Conservation (phyloP, 2,329 filamentous ascomycete species). For the Fusarium sp. region DNA sequence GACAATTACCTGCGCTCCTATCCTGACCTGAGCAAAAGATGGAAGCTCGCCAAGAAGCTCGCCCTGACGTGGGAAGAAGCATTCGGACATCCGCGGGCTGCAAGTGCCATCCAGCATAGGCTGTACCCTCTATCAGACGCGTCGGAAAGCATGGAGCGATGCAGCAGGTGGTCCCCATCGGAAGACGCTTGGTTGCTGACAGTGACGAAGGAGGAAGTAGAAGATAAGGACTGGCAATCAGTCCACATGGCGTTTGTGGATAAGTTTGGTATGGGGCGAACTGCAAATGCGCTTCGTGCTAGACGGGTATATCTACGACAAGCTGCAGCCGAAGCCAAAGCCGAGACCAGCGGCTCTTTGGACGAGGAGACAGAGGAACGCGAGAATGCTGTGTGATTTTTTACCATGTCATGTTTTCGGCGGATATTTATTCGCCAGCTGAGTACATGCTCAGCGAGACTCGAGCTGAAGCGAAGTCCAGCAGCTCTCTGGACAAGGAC, state of each 20-base stretch:
- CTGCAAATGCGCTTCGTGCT: too few species aligned
- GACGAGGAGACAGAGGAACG: not conserved
- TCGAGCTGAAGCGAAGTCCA: too few species aligned
- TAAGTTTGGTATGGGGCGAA: too few species aligned
- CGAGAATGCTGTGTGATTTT: not conserved
- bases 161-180: not conserved
- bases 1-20: constrained; percentile 2
- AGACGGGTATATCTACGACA: too few species aligned
- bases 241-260: too few species aligned
- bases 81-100: not conserved
- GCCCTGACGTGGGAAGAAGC: not conserved
- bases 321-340: too few species aligned
- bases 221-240: too few species aligned
- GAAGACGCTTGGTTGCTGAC: not conserved
- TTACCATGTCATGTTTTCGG: not conserved
- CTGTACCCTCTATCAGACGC: not conserved
- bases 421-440: too few species aligned
- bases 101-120: not conserved
- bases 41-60: not conserved
- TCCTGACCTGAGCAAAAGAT: not conserved
- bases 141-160: not conserved
- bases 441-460: too few species aligned
- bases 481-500: not conserved
- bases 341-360: too few species aligned
- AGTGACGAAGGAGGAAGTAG: too few species aligned